Evolutionary conservation across 352 stramenopile genomes (phyloP), one percentile per base, ranked within the genome.

Genomic region (Globisporangium acanthophoron): DNA sequence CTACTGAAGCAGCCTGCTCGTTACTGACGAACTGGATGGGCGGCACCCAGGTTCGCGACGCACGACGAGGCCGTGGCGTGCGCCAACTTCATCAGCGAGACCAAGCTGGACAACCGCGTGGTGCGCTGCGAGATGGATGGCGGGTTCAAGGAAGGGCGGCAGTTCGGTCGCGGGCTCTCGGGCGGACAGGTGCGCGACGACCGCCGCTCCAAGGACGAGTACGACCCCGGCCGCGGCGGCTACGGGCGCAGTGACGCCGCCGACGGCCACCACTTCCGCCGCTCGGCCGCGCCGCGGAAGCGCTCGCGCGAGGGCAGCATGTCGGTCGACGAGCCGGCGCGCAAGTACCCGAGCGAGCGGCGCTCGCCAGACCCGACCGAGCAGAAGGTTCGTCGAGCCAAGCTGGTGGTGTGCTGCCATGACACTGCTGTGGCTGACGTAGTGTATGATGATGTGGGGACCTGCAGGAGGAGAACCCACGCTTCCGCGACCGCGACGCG

Each of bases 61-160:
- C 84, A 94, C 52, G 67, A 76, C 4, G 80, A 92, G 48, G 87
- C 87, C 0, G 58, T 87, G 29, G 82, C 85, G 39, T 91, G 82
- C 61, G 61, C 83, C 13, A 85, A 92, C 65, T 96, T 89, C 53
- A 64, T 96, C 56, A 94, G 73, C 57, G 84, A 91, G 54, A 92
- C 86, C 44, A 94, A 94, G 73, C 67, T 96, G 11, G 87, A 96
- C 66, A 89, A 89, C 67, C 85, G 85, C 41, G 78, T 93, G 45
- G 87, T 96, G 64, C 85, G 85, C 50, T 92, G 85, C 45, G 86
- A 95, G 57, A 93, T 94, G 82, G 87, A 96, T 59, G 85, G 85
- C 18, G 87, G 87, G 27, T 96, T 94, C 62, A 71, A 75, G 33
- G 85, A 95, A 63, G 87, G 87, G 11, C 78, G 87, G 0, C 87